phyloP scores from a whole-genome alignment of 2,329 filamentous ascomycete species.

The Apiospora saccharicola region DNA sequence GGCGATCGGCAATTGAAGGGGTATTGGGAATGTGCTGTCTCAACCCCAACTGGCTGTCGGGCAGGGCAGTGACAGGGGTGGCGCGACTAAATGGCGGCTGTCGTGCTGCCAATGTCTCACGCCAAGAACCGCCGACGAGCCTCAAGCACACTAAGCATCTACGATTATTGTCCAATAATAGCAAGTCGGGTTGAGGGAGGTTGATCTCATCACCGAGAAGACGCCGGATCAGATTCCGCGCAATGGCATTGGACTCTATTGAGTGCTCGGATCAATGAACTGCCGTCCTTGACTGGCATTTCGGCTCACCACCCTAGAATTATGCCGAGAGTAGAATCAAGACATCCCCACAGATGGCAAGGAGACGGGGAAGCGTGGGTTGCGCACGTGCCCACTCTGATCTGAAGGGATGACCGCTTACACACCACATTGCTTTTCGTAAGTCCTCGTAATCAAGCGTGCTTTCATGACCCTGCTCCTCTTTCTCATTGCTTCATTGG shows the following conservation, averaged over 20 bases:
- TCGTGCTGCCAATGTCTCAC: not conserved
- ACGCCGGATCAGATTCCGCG: not conserved
- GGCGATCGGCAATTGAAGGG: conserved; percentile 22
- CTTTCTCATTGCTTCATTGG: not conserved
- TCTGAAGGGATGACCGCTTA: not conserved
- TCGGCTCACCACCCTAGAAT: not conserved
- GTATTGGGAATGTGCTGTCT: conserved; percentile 21
- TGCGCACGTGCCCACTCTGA: not conserved
- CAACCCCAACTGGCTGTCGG: not conserved
- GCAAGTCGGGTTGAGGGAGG: not conserved
- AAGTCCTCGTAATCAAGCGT: not conserved
- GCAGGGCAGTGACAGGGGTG: not conserved
- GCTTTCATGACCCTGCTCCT: too few species aligned
- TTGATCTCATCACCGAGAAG: conserved; percentile 4
- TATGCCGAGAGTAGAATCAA: not conserved
- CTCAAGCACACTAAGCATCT: not conserved
- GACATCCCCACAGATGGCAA: not conserved
- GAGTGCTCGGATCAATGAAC: not conserved
- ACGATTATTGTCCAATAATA: conserved; percentile 27
- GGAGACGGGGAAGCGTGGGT: not conserved
- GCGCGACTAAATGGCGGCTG: not conserved
- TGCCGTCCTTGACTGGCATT: not conserved
- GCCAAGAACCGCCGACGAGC: not conserved
- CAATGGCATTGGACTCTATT: not conserved
- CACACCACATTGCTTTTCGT: not conserved